Conservation (phyloP, 768 basidiomycete genomes). For the Pisolithus marmoratus region DNA sequence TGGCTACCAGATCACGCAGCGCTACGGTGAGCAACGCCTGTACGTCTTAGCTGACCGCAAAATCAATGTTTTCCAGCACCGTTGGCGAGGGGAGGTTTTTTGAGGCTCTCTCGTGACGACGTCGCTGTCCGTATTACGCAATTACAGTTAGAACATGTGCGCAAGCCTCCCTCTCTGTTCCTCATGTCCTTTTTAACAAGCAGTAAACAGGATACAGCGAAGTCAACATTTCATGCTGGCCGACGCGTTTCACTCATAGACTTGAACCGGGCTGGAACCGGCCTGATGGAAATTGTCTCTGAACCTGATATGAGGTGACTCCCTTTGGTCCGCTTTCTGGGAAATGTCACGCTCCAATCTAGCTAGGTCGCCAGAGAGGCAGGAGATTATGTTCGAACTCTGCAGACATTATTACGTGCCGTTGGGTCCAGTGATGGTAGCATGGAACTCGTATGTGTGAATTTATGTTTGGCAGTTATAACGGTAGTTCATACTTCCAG, state of each 20-base stretch:
- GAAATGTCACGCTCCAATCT: background rate
- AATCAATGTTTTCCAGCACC: slow-evolving; percentile 49
- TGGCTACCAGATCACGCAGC: slow-evolving; percentile 97
- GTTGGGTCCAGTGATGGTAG: slow-evolving; percentile 90
- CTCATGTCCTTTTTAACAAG: slow-evolving; percentile 1
- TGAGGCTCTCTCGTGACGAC: slow-evolving; percentile 40
- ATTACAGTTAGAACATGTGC: slow-evolving; percentile 92
- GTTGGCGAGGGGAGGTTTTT: slow-evolving; percentile 61
- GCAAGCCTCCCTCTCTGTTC: slow-evolving; percentile 7
- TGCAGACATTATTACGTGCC: slow-evolving; percentile 77
- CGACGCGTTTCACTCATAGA: slow-evolving; percentile 62
- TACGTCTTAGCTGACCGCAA: background rate
- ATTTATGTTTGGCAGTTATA: background rate
- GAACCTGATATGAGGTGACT: slow-evolving; percentile 77
- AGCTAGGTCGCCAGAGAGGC: slow-evolving; percentile 75
- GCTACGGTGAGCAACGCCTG: slow-evolving; percentile 55
- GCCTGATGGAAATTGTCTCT: slow-evolving; percentile 94
- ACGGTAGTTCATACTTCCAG: slow-evolving; percentile 4
- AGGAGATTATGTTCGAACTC: slow-evolving; percentile 73
- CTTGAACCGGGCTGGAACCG: slow-evolving; percentile 85
- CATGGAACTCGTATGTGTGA: slow-evolving; percentile 81
- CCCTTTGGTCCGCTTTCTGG: background rate
- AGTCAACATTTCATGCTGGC: slow-evolving; percentile 58
- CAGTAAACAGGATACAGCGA: slow-evolving; percentile 74
- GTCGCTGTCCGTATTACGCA: slow-evolving; percentile 79